These are phyloP conservation scores for Podochytrium sp. DNA, from an alignment of 192 early-diverging fungal species.

Conservation along the genomic window DNA sequence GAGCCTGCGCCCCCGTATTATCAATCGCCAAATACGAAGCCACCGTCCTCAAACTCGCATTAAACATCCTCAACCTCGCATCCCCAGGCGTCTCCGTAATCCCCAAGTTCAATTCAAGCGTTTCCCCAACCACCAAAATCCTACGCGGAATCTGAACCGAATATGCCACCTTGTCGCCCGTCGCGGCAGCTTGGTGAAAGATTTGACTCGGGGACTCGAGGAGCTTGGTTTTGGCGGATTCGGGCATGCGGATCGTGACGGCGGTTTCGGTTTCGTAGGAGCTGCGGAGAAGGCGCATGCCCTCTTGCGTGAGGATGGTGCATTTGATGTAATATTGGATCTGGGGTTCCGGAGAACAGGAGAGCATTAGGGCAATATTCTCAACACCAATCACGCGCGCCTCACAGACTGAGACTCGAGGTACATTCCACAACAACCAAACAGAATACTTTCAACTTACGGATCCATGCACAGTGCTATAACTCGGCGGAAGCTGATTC, in stretches of 20 bases:
- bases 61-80: conserved; percentile 9
- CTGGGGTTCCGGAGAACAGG: background rate
- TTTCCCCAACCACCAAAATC: conserved; percentile 18
- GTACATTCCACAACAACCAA: too few relatives aligned
- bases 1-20: background rate
- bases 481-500: background rate
- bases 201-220: conserved; percentile 13
- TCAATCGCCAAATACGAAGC: background rate
- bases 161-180: conserved; percentile 1
- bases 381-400: too few relatives aligned
- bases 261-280: conserved; percentile 21
- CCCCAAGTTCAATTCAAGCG: conserved; percentile 14
- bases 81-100: conserved; percentile 7
- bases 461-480: background rate
- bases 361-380: background rate
- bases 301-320: conserved; percentile 27
- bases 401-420: too few relatives aligned
- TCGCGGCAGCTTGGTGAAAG: background rate
- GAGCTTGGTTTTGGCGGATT: conserved; percentile 3
- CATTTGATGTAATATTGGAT: conserved; percentile 31
- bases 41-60: conserved; percentile 13
- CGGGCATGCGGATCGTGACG: conserved; percentile 25
- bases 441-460: too few relatives aligned
- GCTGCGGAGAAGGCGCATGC: conserved; percentile 28
- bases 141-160: conserved; percentile 12